A percentile compares a stretch with the other conserved stretches of the same genome.
These are phyloP conservation scores for Neurospora crassa DNA, from an alignment of 2,329 filamentous ascomycete genomes.

Conservation along the genomic window DNA sequence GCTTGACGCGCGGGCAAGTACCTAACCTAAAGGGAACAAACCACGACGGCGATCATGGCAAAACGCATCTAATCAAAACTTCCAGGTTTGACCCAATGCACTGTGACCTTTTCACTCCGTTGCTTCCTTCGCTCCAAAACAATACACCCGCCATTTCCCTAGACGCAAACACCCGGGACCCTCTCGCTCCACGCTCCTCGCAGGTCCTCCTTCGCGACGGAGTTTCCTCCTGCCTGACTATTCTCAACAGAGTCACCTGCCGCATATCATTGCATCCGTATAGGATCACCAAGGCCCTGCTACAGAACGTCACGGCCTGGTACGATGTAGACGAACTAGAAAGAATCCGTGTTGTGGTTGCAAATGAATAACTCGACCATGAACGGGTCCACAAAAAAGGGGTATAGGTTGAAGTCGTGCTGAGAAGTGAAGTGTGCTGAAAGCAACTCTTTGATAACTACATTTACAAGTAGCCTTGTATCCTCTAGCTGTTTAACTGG, in stretches of 20 bases:
- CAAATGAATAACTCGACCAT: neutral
- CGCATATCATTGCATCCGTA: too few species aligned
- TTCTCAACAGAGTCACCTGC: neutral
- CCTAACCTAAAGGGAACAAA: neutral
- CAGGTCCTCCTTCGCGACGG: neutral
- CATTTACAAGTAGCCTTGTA: neutral
- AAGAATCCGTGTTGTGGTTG: neutral
- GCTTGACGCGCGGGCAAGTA: neutral
- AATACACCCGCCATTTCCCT: neutral
- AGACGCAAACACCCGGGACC: neutral
- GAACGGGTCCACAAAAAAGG: neutral
- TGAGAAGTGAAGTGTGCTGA: neutral
- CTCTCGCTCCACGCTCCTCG: neutral
- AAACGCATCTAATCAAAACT: neutral
- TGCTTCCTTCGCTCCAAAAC: neutral
- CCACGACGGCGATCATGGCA: neutral
- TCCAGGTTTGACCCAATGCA: neutral
- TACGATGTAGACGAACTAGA: neutral
- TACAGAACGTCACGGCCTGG: neutral
- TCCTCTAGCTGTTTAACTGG: slow-evolving; percentile 25
- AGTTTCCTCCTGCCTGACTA: neutral
- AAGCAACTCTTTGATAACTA: neutral
- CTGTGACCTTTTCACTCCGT: neutral
- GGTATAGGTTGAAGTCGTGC: neutral
- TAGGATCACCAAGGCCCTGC: too few species aligned